Evolutionary conservation across 352 stramenopile species (phyloP).

Genomic region (Pythium coloratum): DNA sequence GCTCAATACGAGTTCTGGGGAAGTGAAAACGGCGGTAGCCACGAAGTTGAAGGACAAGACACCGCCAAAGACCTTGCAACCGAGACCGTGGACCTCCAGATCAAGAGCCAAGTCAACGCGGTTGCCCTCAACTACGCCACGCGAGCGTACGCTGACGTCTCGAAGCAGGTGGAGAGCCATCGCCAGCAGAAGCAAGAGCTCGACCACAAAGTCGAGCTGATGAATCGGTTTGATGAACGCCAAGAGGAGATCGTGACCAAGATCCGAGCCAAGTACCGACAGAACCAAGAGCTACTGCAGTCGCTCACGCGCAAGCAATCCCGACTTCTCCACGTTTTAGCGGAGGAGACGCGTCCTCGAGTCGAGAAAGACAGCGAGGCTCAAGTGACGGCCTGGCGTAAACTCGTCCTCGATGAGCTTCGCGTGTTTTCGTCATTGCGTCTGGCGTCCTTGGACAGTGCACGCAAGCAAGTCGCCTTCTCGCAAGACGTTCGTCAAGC

Average conservation of each 20-base stretch:
- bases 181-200: slow-evolving; percentile 37
- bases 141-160: slow-evolving; percentile 22
- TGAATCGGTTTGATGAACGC: slow-evolving; percentile 43
- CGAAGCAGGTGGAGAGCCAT: slow-evolving; percentile 23
- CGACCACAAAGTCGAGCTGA: slow-evolving; percentile 41
- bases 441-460: slow-evolving; percentile 26
- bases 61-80: slow-evolving; percentile 3
- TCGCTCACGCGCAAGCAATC: slow-evolving; percentile 30
- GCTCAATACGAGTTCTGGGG: slow-evolving; percentile 25
- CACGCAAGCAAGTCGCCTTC: slow-evolving; percentile 13
- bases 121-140: slow-evolving; percentile 24
- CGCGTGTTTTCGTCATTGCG: slow-evolving; percentile 26
- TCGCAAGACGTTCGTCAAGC: slow-evolving; percentile 2
- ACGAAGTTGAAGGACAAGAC: not conserved
- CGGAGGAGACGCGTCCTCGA: slow-evolving; percentile 7
- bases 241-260: slow-evolving; percentile 39
- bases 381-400: slow-evolving; percentile 18
- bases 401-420: slow-evolving; percentile 33
- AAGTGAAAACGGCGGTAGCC: not conserved
- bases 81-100: slow-evolving; percentile 34
- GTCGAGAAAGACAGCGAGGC: slow-evolving; percentile 16
- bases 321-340: slow-evolving; percentile 19
- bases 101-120: slow-evolving; percentile 28
- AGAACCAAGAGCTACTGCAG: slow-evolving; percentile 31
- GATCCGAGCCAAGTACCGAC: slow-evolving; percentile 30